Evolutionary conservation across 140 eudicot species (phyloP).

Genomic region (Cichorium intybus): DNA sequence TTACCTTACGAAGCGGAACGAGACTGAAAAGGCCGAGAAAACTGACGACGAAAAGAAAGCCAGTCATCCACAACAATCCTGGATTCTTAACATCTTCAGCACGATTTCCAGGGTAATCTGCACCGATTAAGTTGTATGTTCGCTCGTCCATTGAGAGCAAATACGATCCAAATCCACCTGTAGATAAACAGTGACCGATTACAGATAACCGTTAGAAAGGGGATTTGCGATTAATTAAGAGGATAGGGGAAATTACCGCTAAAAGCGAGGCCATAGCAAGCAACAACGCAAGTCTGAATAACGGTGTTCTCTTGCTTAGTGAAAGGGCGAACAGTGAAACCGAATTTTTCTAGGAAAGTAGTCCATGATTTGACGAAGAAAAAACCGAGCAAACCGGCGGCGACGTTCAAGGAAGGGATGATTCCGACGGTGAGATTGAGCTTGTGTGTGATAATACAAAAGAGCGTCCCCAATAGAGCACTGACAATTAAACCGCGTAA

Average conservation of each 20-base stretch:
- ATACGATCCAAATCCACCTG: constrained; percentile 93
- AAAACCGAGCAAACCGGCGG: constrained; percentile 90
- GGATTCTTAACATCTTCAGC: constrained; percentile 90
- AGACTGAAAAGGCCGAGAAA: constrained; percentile 93
- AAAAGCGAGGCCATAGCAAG: constrained; percentile 92
- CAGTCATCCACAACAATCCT: constrained; percentile 86
- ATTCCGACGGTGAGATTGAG: constrained; percentile 91
- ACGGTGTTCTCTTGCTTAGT: constrained; percentile 91
- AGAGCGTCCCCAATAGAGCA: constrained; percentile 64
- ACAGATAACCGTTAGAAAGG: neutral
- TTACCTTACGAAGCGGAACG: constrained; percentile 86
- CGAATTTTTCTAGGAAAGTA: constrained; percentile 43
- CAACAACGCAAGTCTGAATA: constrained; percentile 92
- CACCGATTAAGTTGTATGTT: constrained; percentile 75
- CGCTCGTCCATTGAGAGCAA: constrained; percentile 83
- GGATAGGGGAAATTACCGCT: constrained; percentile 50
- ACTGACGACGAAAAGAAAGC: constrained; percentile 75
- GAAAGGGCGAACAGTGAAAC: constrained; percentile 49
- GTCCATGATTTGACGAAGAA: constrained; percentile 83
- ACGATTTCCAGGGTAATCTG: constrained; percentile 84
- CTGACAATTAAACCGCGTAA: constrained; percentile 73
- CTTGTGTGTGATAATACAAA: constrained; percentile 79
- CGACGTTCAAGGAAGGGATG: constrained; percentile 86
- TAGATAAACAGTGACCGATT: neutral
- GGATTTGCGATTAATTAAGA: neutral